Conservation (phyloP, 768 basidiomycete species). For the Multifurca ochricompacta region DNA sequence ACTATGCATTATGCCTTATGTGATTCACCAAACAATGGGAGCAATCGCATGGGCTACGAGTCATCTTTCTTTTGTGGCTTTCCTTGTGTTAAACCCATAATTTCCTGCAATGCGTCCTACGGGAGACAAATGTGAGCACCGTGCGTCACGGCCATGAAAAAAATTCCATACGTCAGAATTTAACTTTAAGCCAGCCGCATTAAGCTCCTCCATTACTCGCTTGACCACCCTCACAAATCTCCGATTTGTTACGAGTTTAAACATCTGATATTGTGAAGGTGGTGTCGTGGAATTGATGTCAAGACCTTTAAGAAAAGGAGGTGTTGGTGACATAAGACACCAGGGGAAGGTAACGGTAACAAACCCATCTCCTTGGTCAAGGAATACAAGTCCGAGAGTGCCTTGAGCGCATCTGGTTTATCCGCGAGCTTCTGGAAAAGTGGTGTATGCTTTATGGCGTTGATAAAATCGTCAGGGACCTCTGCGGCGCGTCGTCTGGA, state of each 20-base stretch:
- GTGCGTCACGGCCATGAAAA: not conserved
- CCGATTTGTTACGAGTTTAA: conserved; percentile 44
- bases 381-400: conserved; percentile 38
- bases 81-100: conserved; percentile 29
- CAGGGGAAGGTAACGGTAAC: not conserved
- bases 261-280: conserved; percentile 45
- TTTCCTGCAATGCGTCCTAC: conserved; percentile 43
- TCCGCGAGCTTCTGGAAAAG: conserved; percentile 41
- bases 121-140: not conserved
- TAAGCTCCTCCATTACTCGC: conserved; percentile 40
- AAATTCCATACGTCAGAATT: conserved; percentile 40
- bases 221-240: conserved; percentile 45
- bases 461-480: conserved; percentile 29
- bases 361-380: conserved; percentile 44
- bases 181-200: conserved; percentile 55
- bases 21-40: not conserved
- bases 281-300: conserved; percentile 36
- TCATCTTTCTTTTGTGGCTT: conserved; percentile 2
- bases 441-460: conserved; percentile 38
- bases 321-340: not conserved
- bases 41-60: conserved; percentile 4
- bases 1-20: too few species aligned
- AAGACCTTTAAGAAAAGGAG: conserved; percentile 33
- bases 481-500: conserved; percentile 29
- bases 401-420: conserved; percentile 42